Evolutionary conservation across 2,329 filamentous ascomycete genomes (phyloP).

Genomic region (Penicillium griseofulvum): DNA sequence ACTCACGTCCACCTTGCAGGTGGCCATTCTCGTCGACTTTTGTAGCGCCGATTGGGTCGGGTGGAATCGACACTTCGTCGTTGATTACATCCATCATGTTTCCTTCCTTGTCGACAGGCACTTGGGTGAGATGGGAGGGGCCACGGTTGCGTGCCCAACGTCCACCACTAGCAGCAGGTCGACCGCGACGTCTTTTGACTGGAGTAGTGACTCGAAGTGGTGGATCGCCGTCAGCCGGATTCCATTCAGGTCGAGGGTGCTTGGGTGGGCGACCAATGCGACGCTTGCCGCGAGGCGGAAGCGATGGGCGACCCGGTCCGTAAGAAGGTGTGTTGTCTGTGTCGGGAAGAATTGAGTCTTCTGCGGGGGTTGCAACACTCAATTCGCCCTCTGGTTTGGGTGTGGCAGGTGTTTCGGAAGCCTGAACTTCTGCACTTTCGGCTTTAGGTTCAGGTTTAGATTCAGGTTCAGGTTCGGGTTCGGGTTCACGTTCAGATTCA

Average conservation of each 20-base stretch:
- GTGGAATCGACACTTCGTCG: constrained; percentile 86
- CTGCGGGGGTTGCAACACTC: constrained; percentile 34
- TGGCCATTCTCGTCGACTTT: constrained; percentile 91
- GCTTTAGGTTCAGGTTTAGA: constrained; percentile 37
- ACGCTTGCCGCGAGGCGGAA: constrained; percentile 63
- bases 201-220: constrained; percentile 52
- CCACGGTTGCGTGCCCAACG: constrained; percentile 73
- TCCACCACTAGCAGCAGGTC: constrained; percentile 54
- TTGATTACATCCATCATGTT: constrained; percentile 86
- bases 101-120: constrained; percentile 89
- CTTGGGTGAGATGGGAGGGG: constrained; percentile 72
- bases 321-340: constrained; percentile 53
- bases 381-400: constrained; percentile 48
- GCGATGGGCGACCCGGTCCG: constrained; percentile 49
- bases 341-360: constrained; percentile 43
- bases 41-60: constrained; percentile 81
- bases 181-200: constrained; percentile 57
- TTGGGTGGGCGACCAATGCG: constrained; percentile 83
- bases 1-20: constrained; percentile 79
- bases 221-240: constrained; percentile 51
- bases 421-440: constrained; percentile 28
- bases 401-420: constrained; percentile 11
- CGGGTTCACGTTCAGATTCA: constrained; percentile 25
- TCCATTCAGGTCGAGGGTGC: constrained; percentile 77
- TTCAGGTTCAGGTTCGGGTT: constrained; percentile 21